Evolutionary conservation across 2,329 filamentous ascomycete species (phyloP).

Genomic region (Botrytis squamosa): DNA sequence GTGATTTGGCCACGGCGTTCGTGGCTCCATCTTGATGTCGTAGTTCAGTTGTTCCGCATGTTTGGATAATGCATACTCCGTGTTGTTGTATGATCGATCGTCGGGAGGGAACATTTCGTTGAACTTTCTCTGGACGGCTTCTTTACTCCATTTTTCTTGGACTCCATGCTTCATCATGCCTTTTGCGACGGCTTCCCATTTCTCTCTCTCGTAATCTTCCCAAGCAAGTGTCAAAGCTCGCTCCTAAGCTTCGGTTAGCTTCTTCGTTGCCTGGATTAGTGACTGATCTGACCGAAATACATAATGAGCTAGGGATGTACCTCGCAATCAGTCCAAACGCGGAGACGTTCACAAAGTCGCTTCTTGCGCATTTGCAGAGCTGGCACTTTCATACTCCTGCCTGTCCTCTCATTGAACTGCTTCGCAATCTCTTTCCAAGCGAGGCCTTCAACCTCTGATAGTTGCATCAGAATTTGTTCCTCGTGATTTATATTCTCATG

Average conservation of each 20-base stretch:
- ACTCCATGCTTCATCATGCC: constrained; percentile 40
- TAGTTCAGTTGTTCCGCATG: neutral
- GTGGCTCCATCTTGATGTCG: constrained; percentile 10
- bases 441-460: constrained; percentile 38
- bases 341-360: constrained; percentile 40
- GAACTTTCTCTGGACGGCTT: constrained; percentile 40
- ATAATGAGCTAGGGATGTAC: constrained; percentile 27
- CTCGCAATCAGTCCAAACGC: constrained; percentile 30
- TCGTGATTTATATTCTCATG: constrained; percentile 34
- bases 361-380: constrained; percentile 43
- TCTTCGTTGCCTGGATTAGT: constrained; percentile 23
- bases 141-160: constrained; percentile 39
- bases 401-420: constrained; percentile 37
- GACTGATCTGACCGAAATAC: constrained; percentile 10
- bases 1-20: constrained; percentile 13
- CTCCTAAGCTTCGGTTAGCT: constrained; percentile 31
- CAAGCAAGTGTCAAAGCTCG: constrained; percentile 37
- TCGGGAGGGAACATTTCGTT: constrained; percentile 33
- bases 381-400: constrained; percentile 37
- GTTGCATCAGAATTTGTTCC: constrained; percentile 39
- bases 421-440: constrained; percentile 40
- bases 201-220: constrained; percentile 37
- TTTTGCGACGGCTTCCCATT: constrained; percentile 39
- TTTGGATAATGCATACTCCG: neutral
- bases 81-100: neutral